phyloP scores from a whole-genome alignment of 2,329 filamentous ascomycete species.

The Nothophoma quercina region DNA sequence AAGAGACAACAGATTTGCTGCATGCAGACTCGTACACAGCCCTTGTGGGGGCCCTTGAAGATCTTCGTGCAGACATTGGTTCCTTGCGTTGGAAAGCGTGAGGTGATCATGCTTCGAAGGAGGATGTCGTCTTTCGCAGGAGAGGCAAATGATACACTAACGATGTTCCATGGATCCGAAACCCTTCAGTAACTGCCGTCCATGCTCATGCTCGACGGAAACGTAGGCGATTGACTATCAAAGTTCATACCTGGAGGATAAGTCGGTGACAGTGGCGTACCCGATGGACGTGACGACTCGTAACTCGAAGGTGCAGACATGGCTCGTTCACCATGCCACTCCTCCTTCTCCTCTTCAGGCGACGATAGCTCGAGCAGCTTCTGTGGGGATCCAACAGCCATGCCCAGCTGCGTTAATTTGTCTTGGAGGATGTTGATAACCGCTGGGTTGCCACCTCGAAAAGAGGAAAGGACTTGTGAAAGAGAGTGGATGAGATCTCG shows the following conservation, averaged over 20 bases:
- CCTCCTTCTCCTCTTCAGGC: constrained; percentile 41
- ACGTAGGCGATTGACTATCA: constrained; percentile 20
- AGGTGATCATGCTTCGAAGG: no score
- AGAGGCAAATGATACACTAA: no score
- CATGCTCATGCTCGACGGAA: constrained; percentile 29
- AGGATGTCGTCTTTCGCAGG: no score
- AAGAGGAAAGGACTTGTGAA: constrained; percentile 38
- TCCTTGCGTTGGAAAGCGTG: no score
- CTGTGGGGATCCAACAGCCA: constrained; percentile 39
- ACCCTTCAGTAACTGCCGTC: constrained; percentile 19
- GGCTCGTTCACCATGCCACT: constrained; percentile 29
- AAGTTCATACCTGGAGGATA: constrained; percentile 2
- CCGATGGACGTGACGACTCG: constrained; percentile 9
- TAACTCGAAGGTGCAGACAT: constrained; percentile 30
- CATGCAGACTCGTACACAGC: no score
- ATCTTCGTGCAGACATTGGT: no score
- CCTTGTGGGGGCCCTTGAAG: no score
- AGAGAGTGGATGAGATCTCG: constrained; percentile 46
- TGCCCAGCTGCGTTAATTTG: constrained; percentile 38
- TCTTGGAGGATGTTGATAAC: constrained; percentile 45
- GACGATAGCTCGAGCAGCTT: constrained; percentile 42
- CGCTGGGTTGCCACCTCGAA: constrained; percentile 45
- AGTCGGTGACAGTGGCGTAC: background rate
- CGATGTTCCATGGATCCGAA: no score
- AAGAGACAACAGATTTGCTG: no score